A percentile compares a stretch with the other conserved stretches of the same genome.
Conservation (phyloP, 768 basidiomycete species). For the Amanita fuliginea region DNA sequence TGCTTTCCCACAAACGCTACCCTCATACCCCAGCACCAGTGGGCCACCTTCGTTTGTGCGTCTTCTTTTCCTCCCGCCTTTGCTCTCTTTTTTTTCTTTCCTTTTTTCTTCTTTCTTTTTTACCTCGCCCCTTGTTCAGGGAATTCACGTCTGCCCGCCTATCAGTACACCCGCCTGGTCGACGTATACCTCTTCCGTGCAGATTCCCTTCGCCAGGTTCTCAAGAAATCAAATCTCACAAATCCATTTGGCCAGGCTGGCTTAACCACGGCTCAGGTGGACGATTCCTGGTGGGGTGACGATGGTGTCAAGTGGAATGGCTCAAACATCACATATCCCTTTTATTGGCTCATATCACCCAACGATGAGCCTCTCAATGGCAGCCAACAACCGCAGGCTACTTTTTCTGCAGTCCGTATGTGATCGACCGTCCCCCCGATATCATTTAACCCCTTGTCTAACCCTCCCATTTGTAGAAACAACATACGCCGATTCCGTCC, state of each 20-base stretch:
- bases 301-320: conserved; percentile 39
- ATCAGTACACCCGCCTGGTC: conserved; percentile 51
- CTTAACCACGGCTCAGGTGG: conserved; percentile 37
- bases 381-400: conserved; percentile 52
- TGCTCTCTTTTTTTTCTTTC: not conserved
- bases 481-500: conserved; percentile 59
- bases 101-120: not conserved
- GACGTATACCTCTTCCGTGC: conserved; percentile 73
- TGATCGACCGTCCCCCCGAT: conserved; percentile 15
- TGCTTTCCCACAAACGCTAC: conserved; percentile 59
- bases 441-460: not conserved
- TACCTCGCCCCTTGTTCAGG: conserved; percentile 29
- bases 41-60: conserved; percentile 74
- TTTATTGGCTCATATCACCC: conserved; percentile 70
- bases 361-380: conserved; percentile 44
- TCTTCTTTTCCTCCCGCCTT: conserved; percentile 12
- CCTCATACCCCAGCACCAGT: conserved; percentile 59
- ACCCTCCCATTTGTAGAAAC: conserved; percentile 41
- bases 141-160: conserved; percentile 63
- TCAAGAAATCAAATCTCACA: conserved; percentile 25
- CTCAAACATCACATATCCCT: conserved; percentile 51
- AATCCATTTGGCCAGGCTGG: conserved; percentile 50
- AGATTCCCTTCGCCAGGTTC: conserved; percentile 44
- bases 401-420: conserved; percentile 74
- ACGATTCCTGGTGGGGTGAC: conserved; percentile 68